Evolutionary conservation across 129 eudicot genomes (phyloP), one percentile per base, ranked within the genome.

Genomic region (Scalesia atractyloides): DNA sequence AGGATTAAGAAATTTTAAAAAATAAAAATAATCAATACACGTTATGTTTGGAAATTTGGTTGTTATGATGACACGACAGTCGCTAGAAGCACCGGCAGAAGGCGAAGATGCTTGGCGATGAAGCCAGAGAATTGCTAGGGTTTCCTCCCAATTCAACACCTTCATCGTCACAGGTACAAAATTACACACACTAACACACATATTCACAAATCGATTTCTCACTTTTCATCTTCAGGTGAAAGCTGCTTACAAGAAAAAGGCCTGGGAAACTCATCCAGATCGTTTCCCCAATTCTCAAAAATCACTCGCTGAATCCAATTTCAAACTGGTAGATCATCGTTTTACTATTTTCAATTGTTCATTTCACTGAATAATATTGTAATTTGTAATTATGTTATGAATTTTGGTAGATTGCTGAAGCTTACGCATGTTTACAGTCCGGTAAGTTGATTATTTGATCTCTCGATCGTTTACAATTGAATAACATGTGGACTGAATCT

Each of bases 201-300:
- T 37, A 5, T 70, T 44, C 36, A n/a, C 43, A 5, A 52, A 36
- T 36, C 39, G 5, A 24, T 26, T 14, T 17, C 24, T 5, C 20
- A 13, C 5, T 34, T 20, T 3, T 26, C 34, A 8, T 68, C 1
- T 41, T 61, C 70, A 91, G 97, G 91, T 91, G 41, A 91, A 91
- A 84, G 87, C 79, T 71, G 97, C 97, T 19, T 91, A 88, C 83
- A 91, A 82, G 79, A 88, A 68, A 74, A 84, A 81, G 61, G 97
- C 82, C 15, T 91, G 83, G 92, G 96, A 86, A 75, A 83, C 90
- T 69, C 97, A 91, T 69, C 97, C 97, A 5, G 97, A 91, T 81
- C 93, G 93, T 48, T 88, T 91, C 70, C 92, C 93, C 5, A 16
- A 56, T 59, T 76, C 84, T 68, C 57, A 80, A 68, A 83, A 83